Base-by-base conservation (phyloP, 441 rosid genomes). In the Rhodomyrtus psidioides region DNA sequence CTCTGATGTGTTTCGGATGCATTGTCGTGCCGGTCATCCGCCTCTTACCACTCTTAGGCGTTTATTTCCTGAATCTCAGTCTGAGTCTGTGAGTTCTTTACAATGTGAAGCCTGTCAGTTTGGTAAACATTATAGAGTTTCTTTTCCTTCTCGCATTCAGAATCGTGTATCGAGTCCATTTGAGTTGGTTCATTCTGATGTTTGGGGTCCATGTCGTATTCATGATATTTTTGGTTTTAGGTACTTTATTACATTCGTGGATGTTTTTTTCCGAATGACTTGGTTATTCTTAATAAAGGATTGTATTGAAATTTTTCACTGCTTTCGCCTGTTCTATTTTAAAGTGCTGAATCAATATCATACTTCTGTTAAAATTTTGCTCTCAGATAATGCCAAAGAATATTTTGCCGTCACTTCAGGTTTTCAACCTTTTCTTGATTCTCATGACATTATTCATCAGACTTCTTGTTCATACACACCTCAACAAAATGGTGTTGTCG, bases 201-300 rank as follows among this genome's bases (percentile, higher is more conserved):
- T 28, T 28, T 60, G 6, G 10, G 42, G 30, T 60, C 4, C 0
- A 0, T 14, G 1, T 28, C 2, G 0, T 15, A 3, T 60, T 27
- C 4, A 1, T 27, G 42, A 60, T 60, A 60, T 7, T 14, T 28
- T 6, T 15, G 0, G 23, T 60, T 60, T 60, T 1, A 28, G 1
- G 16, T 15, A 28, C 28, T 60, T 60, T 60, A 23, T 60, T 28
- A 60, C 12, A 15, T 27, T 60, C 9, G 6, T 60, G 23, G 39
- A 60, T 60, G 21, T 28, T 28, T 27, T 59, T 60, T 60, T 39
- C 1, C 1, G 1, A 60, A 28, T 28, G 74, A 9, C 39, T 14
- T 15, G 1, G 74, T 28, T 60, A 0, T 7, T 60, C 74, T 60
- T 60, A 60, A 60, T 60, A 16, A 60, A 60, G 28, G 39, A 60